Base-by-base conservation (phyloP, 140 eudicot species). In the Flaveria floridana region DNA sequence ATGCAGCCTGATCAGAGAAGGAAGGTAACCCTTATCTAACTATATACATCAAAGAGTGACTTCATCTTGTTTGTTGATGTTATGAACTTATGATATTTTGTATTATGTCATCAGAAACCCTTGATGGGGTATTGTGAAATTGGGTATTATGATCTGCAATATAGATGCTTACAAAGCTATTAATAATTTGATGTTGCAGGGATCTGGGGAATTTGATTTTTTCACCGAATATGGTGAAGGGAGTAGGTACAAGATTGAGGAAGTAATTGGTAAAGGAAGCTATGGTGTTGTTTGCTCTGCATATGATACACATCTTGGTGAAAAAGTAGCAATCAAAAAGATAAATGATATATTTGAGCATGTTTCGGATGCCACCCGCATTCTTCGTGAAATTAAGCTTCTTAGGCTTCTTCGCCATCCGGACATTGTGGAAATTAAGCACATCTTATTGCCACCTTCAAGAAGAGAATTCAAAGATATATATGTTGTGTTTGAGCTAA, bases 1-100 rank as follows among this genome's bases (percentile, higher is more conserved):
- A 89, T 89, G 96, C 96, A 89, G 78, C 47, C 92, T 77, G 92
- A 85, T 86, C 96, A 89, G 71, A 76, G 89, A 59, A 89, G 84
- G 81, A 89, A 86, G 91, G 41, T 34, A 7, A 34, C 6, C 39
- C 7, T 34, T 34, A 34, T 34, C 41, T 28, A 52, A 23, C 44
- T 51, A 39, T 7, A 34, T 34, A 34, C 34, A 28, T 28, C 34
- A 28, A 52, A 19, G 48, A 23, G 3, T 39, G 47, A 48, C 48
- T 59, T 37, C 61, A 12, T 61, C 20, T 51, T 66, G 75, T 51
- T 61, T 34, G 21, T 47, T 23, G 61, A 53, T n/a, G 16, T 56
- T 67, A 46, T 21, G 23, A 21, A 21, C 23, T 21, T 21, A 21
- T 21, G 23, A 21, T 21, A 21, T 21, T 68, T 5, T 79, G 7